A percentile compares a stretch with the other conserved stretches of the same genome.
phyloP scores from a whole-genome alignment of 164 flowering plant species.

The Annona squamosa region DNA sequence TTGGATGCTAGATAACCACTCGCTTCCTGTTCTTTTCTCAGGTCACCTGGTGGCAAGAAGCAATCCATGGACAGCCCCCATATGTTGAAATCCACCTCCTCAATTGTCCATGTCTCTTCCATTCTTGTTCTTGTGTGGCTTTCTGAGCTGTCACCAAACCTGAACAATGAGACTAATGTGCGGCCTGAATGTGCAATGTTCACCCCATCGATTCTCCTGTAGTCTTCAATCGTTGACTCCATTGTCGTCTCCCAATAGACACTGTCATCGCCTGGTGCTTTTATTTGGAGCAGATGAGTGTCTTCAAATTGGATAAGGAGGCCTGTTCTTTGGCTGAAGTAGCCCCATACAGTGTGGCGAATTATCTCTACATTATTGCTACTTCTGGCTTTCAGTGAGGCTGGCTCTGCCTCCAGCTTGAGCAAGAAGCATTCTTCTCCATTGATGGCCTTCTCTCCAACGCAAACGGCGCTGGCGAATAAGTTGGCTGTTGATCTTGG shows the following conservation, averaged over 20 bases:
- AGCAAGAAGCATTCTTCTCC: conserved; percentile 81
- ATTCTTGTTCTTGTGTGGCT: conserved; percentile 60
- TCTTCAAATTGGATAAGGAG: conserved; percentile 66
- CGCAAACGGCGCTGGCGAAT: conserved; percentile 63
- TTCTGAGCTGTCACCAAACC: conserved; percentile 63
- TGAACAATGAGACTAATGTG: conserved; percentile 52
- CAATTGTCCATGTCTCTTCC: conserved; percentile 86
- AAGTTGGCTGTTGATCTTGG: conserved; percentile 71
- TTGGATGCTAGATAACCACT: conserved; percentile 13
- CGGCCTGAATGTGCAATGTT: conserved; percentile 72
- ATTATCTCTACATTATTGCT: conserved; percentile 67
- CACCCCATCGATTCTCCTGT: conserved; percentile 65
- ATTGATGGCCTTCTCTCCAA: conserved; percentile 65
- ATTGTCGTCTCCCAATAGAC: conserved; percentile 87
- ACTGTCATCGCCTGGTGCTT: conserved; percentile 31
- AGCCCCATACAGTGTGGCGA: conserved; percentile 83
- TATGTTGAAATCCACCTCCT: conserved; percentile 83
- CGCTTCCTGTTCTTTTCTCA: conserved; percentile 54
- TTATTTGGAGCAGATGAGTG: conserved; percentile 71
- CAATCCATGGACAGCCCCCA: conserved; percentile 73
- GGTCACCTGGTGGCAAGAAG: conserved; percentile 84
- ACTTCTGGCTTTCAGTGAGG: conserved; percentile 60
- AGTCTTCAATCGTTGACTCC: conserved; percentile 67
- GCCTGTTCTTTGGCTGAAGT: conserved; percentile 89
- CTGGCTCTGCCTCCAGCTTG: conserved; percentile 58